phyloP scores from a whole-genome alignment of 2,329 filamentous ascomycete genomes.

The Colletotrichum theobromicola region DNA sequence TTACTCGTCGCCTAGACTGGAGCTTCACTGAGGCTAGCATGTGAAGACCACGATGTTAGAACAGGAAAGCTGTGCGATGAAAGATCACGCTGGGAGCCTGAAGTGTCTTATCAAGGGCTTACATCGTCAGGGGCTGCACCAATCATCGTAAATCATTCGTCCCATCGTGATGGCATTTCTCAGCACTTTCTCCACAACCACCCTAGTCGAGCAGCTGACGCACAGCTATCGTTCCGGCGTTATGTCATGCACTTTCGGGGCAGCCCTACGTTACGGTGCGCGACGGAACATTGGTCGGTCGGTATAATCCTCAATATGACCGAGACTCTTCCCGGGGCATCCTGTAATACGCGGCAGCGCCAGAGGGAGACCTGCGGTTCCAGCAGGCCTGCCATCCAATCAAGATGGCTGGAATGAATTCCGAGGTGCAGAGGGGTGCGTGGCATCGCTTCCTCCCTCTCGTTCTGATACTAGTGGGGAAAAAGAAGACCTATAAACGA shows the following conservation, averaged over 20 bases:
- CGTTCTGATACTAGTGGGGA: too few relatives aligned
- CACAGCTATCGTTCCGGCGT: neutral
- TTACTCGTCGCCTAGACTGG: neutral
- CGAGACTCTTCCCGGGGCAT: constrained; percentile 51
- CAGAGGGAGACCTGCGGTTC: neutral
- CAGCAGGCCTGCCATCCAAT: constrained; percentile 38
- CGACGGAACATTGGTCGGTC: neutral
- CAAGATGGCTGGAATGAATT: constrained; percentile 42
- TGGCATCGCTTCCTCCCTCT: too few relatives aligned
- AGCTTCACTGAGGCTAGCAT: neutral
- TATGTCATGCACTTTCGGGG: neutral
- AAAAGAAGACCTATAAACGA: too few relatives aligned
- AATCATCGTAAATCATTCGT: neutral
- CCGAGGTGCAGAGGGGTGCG: constrained; percentile 39
- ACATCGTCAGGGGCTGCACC: neutral
- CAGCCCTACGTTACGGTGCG: neutral
- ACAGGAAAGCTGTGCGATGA: neutral
- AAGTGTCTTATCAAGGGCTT: neutral
- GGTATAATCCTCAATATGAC: neutral
- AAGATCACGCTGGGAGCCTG: neutral
- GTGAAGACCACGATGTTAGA: neutral
- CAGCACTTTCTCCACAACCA: neutral
- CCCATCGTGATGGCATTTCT: neutral
- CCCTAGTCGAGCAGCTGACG: neutral
- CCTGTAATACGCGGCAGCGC: constrained; percentile 49